phyloP scores from a whole-genome alignment of 495 filamentous ascomycete genomes.

The Xylaria intraflava region DNA sequence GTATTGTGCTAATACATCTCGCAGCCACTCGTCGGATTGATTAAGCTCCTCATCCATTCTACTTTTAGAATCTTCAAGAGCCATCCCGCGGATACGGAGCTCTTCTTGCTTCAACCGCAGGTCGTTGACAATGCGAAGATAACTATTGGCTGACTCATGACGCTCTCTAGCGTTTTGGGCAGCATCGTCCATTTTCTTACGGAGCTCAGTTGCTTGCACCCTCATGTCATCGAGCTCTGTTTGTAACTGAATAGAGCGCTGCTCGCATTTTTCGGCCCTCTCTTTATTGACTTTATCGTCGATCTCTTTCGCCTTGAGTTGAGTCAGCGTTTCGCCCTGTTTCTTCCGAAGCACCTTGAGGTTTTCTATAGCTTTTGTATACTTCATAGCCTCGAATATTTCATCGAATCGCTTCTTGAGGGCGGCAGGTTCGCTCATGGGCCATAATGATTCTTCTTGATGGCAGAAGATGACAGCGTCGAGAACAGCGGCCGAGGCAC shows the following conservation, averaged over 20 bases:
- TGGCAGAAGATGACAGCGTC: conserved; percentile 98
- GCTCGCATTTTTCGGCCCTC: conserved; percentile 65
- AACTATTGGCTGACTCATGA: conserved; percentile 38
- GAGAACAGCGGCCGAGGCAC: conserved; percentile 82
- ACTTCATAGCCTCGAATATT: conserved; percentile 94
- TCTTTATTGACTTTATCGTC: conserved; percentile 82
- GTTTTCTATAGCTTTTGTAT: conserved; percentile 94
- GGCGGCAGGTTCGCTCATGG: conserved; percentile 79
- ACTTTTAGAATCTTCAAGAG: conserved; percentile 59
- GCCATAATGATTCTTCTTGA: conserved; percentile 96
- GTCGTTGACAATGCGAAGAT: conserved; percentile 51
- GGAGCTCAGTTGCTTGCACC: conserved; percentile 50
- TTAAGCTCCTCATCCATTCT: conserved; percentile 69
- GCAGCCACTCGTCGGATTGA: conserved; percentile 73
- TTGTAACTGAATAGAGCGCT: conserved; percentile 54
- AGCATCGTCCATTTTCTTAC: conserved; percentile 39
- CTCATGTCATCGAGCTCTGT: conserved; percentile 67
- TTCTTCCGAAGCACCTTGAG: conserved; percentile 80
- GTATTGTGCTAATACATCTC: conserved; percentile 72
- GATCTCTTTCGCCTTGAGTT: conserved; percentile 63
- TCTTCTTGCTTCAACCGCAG: conserved; percentile 70
- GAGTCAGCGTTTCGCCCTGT: conserved; percentile 65
- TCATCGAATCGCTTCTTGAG: conserved; percentile 95
- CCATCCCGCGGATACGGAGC: conserved; percentile 48
- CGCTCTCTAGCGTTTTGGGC: conserved; percentile 36